Base-by-base conservation (phyloP, 1,284 basidiomycete genomes). In the Ustilago esculenta region DNA sequence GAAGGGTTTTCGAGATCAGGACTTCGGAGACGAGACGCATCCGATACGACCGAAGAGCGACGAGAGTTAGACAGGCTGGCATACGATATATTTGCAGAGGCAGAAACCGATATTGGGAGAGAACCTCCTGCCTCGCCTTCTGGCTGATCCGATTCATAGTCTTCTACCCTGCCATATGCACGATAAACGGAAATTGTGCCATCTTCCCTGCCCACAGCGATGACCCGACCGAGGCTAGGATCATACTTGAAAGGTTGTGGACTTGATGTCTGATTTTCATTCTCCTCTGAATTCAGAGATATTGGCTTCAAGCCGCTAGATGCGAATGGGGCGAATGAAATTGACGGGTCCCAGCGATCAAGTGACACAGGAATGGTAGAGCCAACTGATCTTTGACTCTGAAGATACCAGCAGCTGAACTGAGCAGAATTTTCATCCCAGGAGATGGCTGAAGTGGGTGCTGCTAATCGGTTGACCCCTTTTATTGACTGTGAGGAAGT, bases 331-430 rank as follows among this genome's bases (percentile, higher is more conserved):
- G 59, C 48, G n/a, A 58, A 64, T 3, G 66, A 69, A 20, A 69
- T 58, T 9, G 66, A 63, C 5, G 58, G 51, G n/a, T 69, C 66
- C 59, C 66, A 69, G 15, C 49, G 55, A 25, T 69, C 59, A 37
- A 64, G n/a, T 2, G 51, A 50, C 11, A 43, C 30, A 23, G 41
- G 12, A 12, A 8, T 18, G 14, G 14, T 9, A 1, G n/a, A 21
- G 32, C n/a, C 6, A 20, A 17, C 5, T 7, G 21, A 14, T 17
- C 14, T 24, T 2, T 17, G 12, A 14, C n/a, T 24, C 18, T 43
- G 37, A 4, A 55, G 33, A 21, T 44, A 46, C 1, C 51, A 51
- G 18, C 43, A 59, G 59, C 46, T 69, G 25, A 37, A 36, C 2
- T 48, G 39, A 5, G 43, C 36, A 2, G 66, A 69, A 30, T 63